These are phyloP conservation scores for Benincasa hispida DNA, from an alignment of 306 rosid genomes.

Conservation along the genomic window DNA sequence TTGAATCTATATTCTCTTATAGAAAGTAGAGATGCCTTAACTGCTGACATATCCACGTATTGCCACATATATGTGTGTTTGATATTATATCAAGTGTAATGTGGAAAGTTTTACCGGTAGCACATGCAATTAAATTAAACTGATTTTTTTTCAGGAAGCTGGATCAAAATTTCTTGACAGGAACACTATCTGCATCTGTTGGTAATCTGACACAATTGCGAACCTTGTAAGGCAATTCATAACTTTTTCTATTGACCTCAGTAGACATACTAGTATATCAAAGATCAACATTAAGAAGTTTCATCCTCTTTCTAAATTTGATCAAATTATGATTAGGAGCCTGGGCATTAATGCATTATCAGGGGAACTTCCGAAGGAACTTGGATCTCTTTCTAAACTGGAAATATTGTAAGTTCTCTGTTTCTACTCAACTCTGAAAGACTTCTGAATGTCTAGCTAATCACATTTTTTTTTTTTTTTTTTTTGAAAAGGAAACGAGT, in stretches of 20 bases:
- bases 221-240: slow-evolving; percentile 37
- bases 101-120: not conserved
- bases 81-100: not conserved
- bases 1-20: not conserved
- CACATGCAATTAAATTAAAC: not conserved
- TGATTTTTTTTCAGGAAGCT: slow-evolving; percentile 33
- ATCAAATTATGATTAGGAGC: slow-evolving; percentile 20
- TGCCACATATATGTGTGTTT: not conserved
- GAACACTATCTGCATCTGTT: slow-evolving; percentile 47
- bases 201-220: slow-evolving; percentile 57
- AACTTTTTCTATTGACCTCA: not conserved
- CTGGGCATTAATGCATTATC: slow-evolving; percentile 52
- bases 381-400: slow-evolving; percentile 44
- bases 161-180: slow-evolving; percentile 51
- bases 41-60: not conserved
- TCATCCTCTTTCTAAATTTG: not conserved
- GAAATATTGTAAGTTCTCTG: slow-evolving; percentile 28
- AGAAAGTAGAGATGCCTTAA: not conserved
- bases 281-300: not conserved
- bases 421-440: not conserved
- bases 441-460: not conserved
- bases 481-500: too few relatives aligned
- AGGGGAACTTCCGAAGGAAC: slow-evolving; percentile 64
- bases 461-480: too few relatives aligned
- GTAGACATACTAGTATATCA: not conserved